phyloP scores from a whole-genome alignment of 164 flowering plant species.

The Aristolochia fimbriata region DNA sequence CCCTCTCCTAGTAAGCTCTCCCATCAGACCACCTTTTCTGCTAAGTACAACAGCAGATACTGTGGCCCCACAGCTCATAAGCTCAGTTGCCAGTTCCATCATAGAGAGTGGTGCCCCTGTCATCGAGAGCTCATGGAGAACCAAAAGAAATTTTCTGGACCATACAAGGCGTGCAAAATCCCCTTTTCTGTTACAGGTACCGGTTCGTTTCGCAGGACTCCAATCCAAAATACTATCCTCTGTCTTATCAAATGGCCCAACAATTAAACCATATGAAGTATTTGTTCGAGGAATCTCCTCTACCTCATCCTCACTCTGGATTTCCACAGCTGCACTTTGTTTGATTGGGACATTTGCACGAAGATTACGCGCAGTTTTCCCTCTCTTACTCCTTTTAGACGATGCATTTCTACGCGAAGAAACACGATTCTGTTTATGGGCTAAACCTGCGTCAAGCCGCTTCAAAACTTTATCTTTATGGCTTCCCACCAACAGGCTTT shows the following conservation, averaged over 20 bases:
- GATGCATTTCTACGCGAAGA: conserved; percentile 19
- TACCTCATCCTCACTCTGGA: conserved; percentile 22
- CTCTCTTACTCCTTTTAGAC: conserved; percentile 35
- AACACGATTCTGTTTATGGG: conserved; percentile 23
- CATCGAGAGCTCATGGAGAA: conserved; percentile 92
- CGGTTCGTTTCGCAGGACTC: conserved; percentile 82
- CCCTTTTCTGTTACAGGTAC: conserved; percentile 88
- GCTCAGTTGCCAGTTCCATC: conserved; percentile 94
- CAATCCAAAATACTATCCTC: conserved; percentile 83
- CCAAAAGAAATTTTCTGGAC: conserved; percentile 83
- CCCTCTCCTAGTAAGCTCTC: conserved; percentile 72
- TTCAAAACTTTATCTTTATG: conserved; percentile 10
- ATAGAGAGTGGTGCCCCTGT: conserved; percentile 96
- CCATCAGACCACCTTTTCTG: conserved; percentile 84
- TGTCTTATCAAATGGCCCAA: conserved; percentile 77
- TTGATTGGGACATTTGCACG: conserved; percentile 25
- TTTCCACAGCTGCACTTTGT: conserved; percentile 22
- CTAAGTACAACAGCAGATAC: conserved; percentile 88
- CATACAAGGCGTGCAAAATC: conserved; percentile 79
- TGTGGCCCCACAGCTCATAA: conserved; percentile 94
- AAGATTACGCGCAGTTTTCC: conserved; percentile 18
- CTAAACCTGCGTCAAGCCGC: conserved; percentile 24
- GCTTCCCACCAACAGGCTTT: conserved; percentile 4
- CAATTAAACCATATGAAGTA: conserved; percentile 63
- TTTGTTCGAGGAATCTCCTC: conserved; percentile 60